Base-by-base conservation (phyloP, 2,329 filamentous ascomycete species). In the Fusarium sp. region DNA sequence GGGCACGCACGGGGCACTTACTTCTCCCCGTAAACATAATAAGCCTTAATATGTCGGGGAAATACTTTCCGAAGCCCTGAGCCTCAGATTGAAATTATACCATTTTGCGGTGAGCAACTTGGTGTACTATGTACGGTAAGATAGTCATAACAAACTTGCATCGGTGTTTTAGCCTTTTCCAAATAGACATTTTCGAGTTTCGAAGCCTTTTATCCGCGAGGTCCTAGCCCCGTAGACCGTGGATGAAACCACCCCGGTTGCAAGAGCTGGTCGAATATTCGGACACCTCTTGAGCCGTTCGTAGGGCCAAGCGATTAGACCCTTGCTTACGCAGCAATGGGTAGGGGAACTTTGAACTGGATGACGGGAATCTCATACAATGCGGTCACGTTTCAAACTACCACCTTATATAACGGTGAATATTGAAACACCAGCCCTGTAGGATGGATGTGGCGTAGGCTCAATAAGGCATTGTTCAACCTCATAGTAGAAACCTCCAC, bases 281-380 rank as follows among this genome's bases (percentile, higher is more conserved):
- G 66, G 65, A 58, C 61, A 46, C 46, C 55, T 53, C 43, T 31
- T 18, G 35, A 53, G 55, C 48, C 61, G 46, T 69, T 45, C 61
- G 46, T 69, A 68, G 51, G 66, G 66, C 66, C 66, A 68, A 58
- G 56, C 66, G 65, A 69, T 63, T 10, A 46, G 35, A 69, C 65
- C 61, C 61, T 63, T 62, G 56, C 41, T 36, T 48, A 46, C 49
- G 39, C 41, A 45, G 35, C 31, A 36, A 47, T 58, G 65, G 43
- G 40, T 61, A 61, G 39, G 43, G 54, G 42, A 49, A 62, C 40
- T 49, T 48, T 29, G 43, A 46, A 50, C 65, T 66, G 36, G 65
- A 40, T 35, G 40, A 57, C 47, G 36, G 42, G 23, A 68, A 62
- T 66, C 65, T 56, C 55, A 69, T 69, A 68, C 60, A 62, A 43